Evolutionary conservation across 306 rosid species (phyloP).

Genomic region (Dalbergia cochinchinensis): DNA sequence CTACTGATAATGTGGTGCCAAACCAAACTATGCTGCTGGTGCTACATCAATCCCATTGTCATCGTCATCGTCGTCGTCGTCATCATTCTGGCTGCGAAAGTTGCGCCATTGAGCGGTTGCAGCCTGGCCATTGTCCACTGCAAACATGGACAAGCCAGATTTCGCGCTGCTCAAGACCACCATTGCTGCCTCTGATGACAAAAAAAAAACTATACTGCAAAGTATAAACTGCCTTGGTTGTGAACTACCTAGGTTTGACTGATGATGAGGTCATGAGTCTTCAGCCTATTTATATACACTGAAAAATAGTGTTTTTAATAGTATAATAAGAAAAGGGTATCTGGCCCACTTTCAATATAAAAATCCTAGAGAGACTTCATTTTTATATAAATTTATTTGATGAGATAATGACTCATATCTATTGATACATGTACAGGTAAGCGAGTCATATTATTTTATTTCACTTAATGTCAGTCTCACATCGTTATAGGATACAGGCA

Average conservation of each 20-base stretch:
- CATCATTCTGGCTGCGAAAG: conserved; percentile 35
- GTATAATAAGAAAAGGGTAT: not conserved
- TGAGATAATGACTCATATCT: too few relatives aligned
- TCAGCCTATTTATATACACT: conserved; percentile 36
- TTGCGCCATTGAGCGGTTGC: not conserved
- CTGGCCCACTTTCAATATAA: not conserved
- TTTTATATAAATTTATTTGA: too few relatives aligned
- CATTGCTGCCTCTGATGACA: conserved; percentile 40
- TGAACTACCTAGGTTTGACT: conserved; percentile 42
- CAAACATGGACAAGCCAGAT: conserved; percentile 26
- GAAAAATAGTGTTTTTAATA: not conserved
- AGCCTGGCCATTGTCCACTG: not conserved
- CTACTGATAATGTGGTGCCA: conserved; percentile 5
- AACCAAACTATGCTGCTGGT: conserved; percentile 57
- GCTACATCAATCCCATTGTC: conserved; percentile 49
- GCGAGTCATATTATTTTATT: too few relatives aligned
- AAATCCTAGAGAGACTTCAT: too few relatives aligned
- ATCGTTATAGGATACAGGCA: too few relatives aligned
- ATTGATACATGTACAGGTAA: too few relatives aligned
- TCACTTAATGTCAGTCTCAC: too few relatives aligned
- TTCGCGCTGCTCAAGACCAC: conserved; percentile 39
- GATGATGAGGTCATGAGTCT: conserved; percentile 44
- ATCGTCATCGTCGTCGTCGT: conserved; percentile 53
- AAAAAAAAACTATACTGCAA: not conserved
- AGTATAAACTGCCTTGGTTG: not conserved